A percentile compares a stretch with the other conserved stretches of the same genome.
phyloP scores from a whole-genome alignment of 1,284 basidiomycete species.

The Ganoderma resinaceum region DNA sequence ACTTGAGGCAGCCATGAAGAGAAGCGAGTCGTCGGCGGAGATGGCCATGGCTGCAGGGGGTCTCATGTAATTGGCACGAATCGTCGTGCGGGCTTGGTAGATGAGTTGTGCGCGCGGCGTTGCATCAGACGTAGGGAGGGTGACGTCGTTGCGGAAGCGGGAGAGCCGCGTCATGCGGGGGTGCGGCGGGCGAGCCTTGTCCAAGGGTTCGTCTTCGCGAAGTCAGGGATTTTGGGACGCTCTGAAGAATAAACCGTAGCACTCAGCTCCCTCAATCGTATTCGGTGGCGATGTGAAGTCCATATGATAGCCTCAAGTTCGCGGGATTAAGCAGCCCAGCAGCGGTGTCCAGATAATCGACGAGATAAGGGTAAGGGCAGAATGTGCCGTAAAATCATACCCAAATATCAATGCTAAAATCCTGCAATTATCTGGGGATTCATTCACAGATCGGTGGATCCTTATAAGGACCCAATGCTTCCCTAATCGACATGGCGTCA shows the following conservation, averaged over 20 bases:
- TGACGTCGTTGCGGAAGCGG: not conserved
- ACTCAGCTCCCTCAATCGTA: not conserved
- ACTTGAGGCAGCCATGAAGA: slow-evolving; percentile 37
- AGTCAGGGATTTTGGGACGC: not conserved
- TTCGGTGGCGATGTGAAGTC: too few relatives aligned
- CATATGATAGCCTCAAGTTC: too few relatives aligned
- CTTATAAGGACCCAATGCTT: too few relatives aligned
- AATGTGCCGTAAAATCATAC: too few relatives aligned
- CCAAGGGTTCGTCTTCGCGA: not conserved
- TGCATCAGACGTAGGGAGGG: not conserved
- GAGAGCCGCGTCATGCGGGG: not conserved
- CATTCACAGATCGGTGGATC: too few relatives aligned
- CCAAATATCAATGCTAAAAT: too few relatives aligned
- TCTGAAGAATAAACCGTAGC: not conserved
- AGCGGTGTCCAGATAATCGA: too few relatives aligned
- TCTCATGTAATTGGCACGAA: not conserved
- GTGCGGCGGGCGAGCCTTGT: not conserved
- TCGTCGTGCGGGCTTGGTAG: not conserved
- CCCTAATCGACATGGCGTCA: too few relatives aligned
- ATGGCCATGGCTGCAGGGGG: not conserved
- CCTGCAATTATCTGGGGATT: too few relatives aligned
- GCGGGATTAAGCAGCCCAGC: too few relatives aligned
- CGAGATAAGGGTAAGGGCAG: too few relatives aligned
- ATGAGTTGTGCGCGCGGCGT: not conserved
- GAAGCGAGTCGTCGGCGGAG: slow-evolving; percentile 28